Evolutionary conservation across 2,329 filamentous ascomycete species (phyloP).

Genomic region (Albifimbria verrucaria): DNA sequence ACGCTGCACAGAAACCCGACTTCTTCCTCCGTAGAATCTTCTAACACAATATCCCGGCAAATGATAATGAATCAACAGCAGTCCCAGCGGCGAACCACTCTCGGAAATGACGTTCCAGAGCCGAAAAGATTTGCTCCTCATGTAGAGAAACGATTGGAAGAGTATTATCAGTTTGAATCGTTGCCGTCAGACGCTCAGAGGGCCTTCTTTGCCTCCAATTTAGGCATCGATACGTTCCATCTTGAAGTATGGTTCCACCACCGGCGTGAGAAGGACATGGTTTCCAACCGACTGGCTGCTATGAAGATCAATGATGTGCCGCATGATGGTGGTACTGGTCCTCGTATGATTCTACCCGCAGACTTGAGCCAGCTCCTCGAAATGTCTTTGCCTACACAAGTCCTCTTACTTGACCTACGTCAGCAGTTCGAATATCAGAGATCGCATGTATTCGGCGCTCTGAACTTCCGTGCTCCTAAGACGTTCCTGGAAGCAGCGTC

Average conservation of each 20-base stretch:
- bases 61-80: conserved; percentile 45
- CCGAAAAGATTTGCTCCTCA: conserved; percentile 45
- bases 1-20: background rate
- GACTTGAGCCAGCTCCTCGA: conserved; percentile 49
- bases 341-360: conserved; percentile 48
- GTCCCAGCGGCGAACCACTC: conserved; percentile 34
- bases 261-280: conserved; percentile 45
- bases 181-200: conserved; percentile 47
- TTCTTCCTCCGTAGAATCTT: conserved; percentile 11
- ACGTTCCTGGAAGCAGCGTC: conserved; percentile 45
- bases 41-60: conserved; percentile 31
- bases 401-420: conserved; percentile 49
- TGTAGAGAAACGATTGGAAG: conserved; percentile 47
- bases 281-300: conserved; percentile 41
- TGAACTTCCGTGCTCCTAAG: conserved; percentile 49
- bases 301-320: conserved; percentile 37
- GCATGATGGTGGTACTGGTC: conserved; percentile 25
- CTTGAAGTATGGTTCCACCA: conserved; percentile 56
- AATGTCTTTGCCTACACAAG: conserved; percentile 42
- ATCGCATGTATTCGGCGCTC: conserved; percentile 49
- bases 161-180: conserved; percentile 47
- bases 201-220: conserved; percentile 51
- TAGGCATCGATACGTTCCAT: conserved; percentile 48
- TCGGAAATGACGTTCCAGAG: conserved; percentile 35
- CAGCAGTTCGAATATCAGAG: conserved; percentile 42